phyloP scores from a whole-genome alignment of 345 rosid species.

The Linum lewisii region DNA sequence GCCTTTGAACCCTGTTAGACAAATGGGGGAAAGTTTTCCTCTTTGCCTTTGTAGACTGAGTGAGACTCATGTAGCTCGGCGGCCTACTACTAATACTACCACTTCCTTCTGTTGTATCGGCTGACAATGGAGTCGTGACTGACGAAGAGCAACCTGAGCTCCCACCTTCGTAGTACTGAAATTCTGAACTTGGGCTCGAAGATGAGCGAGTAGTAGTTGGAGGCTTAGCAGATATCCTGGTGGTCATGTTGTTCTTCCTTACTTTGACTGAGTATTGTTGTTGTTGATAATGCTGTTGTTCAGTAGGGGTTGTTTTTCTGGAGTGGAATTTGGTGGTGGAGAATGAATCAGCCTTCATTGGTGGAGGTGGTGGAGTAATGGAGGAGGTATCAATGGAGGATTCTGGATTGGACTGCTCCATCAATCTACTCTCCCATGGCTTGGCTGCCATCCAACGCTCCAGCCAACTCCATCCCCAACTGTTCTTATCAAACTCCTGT shows the following conservation, averaged over 20 bases:
- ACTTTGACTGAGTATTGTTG: slow-evolving; percentile 40
- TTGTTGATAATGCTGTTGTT: not conserved
- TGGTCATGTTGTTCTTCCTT: slow-evolving; percentile 62
- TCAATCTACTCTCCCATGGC: slow-evolving; percentile 91
- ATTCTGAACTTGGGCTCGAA: slow-evolving; percentile 71
- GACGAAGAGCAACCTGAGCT: slow-evolving; percentile 75
- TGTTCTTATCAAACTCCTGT: slow-evolving; percentile 58
- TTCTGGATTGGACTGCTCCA: slow-evolving; percentile 44
- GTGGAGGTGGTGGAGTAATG: too few relatives aligned
- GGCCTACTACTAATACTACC: slow-evolving; percentile 23
- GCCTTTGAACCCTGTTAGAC: slow-evolving; percentile 45
- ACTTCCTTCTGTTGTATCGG: slow-evolving; percentile 40
- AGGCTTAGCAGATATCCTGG: slow-evolving; percentile 73
- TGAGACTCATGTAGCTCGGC: slow-evolving; percentile 79
- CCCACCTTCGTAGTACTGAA: slow-evolving; percentile 35
- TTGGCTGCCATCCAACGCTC: slow-evolving; percentile 98
- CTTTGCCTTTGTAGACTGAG: slow-evolving; percentile 86
- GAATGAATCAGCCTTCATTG: too few relatives aligned
- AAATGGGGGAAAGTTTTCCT: slow-evolving; percentile 24
- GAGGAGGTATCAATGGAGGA: slow-evolving; percentile 28
- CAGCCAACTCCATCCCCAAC: slow-evolving; percentile 98
- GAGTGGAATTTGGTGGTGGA: not conserved
- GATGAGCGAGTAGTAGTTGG: slow-evolving; percentile 43
- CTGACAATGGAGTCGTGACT: slow-evolving; percentile 55
- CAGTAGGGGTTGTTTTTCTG: not conserved